These are phyloP conservation scores for Botryotinia globosa DNA, from an alignment of 2,329 filamentous ascomycete species.

Conservation along the genomic window DNA sequence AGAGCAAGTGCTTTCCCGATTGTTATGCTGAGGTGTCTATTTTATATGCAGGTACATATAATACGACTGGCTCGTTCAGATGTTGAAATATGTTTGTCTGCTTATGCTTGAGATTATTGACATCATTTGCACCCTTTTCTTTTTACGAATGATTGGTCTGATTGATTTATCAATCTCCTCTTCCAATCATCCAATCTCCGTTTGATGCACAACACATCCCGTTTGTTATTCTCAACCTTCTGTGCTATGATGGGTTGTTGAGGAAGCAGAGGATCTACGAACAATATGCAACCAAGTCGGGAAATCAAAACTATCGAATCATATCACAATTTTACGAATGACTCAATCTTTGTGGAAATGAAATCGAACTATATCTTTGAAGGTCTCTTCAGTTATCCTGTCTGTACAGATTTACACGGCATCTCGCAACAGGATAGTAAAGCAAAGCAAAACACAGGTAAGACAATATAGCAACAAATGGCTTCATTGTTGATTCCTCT, in stretches of 20 bases:
- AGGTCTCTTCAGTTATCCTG: background rate
- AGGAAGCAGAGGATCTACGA: background rate
- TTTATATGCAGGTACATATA: background rate
- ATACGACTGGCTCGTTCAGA: background rate
- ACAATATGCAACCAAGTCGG: background rate
- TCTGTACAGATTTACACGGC: background rate
- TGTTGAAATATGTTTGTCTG: background rate
- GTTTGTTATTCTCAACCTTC: background rate
- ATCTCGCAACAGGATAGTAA: background rate
- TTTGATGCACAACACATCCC: background rate
- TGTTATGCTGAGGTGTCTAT: background rate
- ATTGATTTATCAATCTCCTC: background rate
- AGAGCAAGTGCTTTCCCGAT: background rate
- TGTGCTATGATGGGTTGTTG: background rate
- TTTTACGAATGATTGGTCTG: background rate
- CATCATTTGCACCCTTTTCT: background rate
- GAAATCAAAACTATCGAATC: background rate
- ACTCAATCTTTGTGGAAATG: background rate
- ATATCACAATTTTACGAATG: background rate
- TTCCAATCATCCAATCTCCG: background rate
- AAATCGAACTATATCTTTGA: background rate
- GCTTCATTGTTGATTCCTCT: background rate
- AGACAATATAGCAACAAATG: background rate
- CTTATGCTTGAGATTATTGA: background rate
- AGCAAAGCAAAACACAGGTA: background rate